Base-by-base conservation (phyloP, 2,329 filamentous ascomycete species). In the Epichloe baconii region DNA sequence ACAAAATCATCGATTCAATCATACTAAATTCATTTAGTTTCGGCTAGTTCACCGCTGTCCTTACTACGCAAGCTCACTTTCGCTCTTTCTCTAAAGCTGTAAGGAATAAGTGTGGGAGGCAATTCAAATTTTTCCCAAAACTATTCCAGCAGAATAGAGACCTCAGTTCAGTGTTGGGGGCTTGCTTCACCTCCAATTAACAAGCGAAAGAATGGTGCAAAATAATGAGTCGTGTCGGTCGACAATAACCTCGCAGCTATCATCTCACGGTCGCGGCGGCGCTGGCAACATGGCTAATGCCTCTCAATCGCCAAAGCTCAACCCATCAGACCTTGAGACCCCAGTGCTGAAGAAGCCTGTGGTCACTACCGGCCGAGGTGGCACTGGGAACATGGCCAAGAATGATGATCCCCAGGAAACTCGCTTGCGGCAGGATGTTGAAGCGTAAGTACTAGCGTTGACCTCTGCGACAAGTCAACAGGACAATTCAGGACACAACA, bases 351-450 rank as follows among this genome's bases (percentile, higher is more conserved):
- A 94, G 71, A 79, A 79, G 45, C 71, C 85, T n/a, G 75, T 87
- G 57, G 89, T 91, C 63, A 95, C 90, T 19, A 96, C 90, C 3
- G 90, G 90, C 52, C 86, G 90, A 48, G 90, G 90, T 51, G 90
- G 90, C 54, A 83, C 79, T 4, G 89, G 89, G 54, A 95, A 95
- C 72, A 95, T 95, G 85, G 82, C 85, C 46, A 73, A 70, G 58
- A 83, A 84, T 63, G 80, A 80, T 55, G 84, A 93, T 59, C 80
- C 83, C 3, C 70, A 74, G 42, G 80, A 87, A 64, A 88, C 90
- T 37, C 84, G 90, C 56, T 75, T 80, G 50, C 82, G 82, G 42
- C 91, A 97, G 68, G 90, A 96, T 61, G 87, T 96, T 54, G 80
- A 83, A 53, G 79, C 80, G 79, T 82, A 69, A 63, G 78, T 72